A percentile compares a stretch with the other conserved stretches of the same genome.
Evolutionary conservation across 495 filamentous ascomycete species (phyloP).

Genomic region (Neurospora intermedia): DNA sequence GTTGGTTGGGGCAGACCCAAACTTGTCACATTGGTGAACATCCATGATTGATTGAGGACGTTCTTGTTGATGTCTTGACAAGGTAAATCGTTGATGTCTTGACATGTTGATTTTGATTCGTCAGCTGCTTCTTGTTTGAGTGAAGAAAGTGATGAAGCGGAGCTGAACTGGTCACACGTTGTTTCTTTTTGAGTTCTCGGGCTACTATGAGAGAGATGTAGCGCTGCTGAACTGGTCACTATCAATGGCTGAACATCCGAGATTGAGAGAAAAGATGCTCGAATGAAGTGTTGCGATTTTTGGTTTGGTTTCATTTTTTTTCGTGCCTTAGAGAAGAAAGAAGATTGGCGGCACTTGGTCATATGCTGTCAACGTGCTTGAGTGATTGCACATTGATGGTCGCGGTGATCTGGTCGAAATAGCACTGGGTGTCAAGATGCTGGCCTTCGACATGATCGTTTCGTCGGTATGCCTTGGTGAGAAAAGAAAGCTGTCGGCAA

Average conservation of each 20-base stretch:
- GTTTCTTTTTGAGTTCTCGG: not conserved
- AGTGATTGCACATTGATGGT: not conserved
- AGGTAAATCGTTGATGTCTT: not conserved
- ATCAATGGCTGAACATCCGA: not conserved
- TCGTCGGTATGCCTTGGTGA: not conserved
- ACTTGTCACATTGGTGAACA: not conserved
- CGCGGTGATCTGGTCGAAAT: not conserved
- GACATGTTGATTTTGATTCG: not conserved
- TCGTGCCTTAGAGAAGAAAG: not conserved
- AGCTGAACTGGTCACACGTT: not conserved
- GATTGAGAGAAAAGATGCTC: not conserved
- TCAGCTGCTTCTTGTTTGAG: not conserved
- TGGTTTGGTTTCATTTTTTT: not conserved
- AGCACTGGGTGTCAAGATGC: not conserved
- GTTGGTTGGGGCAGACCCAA: not conserved
- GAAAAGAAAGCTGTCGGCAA: not conserved
- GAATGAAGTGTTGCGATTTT: not conserved
- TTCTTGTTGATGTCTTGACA: not conserved
- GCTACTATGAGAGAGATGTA: not conserved
- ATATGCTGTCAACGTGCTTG: not conserved
- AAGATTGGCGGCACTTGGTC: not conserved
- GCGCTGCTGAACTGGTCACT: not conserved
- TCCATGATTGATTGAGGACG: not conserved
- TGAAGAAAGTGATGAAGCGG: not conserved
- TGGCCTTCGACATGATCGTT: not conserved